Evolutionary conservation across 2,329 filamentous ascomycete species (phyloP), one percentile per base, ranked within the genome.

Genomic region (Aspergillus felis): DNA sequence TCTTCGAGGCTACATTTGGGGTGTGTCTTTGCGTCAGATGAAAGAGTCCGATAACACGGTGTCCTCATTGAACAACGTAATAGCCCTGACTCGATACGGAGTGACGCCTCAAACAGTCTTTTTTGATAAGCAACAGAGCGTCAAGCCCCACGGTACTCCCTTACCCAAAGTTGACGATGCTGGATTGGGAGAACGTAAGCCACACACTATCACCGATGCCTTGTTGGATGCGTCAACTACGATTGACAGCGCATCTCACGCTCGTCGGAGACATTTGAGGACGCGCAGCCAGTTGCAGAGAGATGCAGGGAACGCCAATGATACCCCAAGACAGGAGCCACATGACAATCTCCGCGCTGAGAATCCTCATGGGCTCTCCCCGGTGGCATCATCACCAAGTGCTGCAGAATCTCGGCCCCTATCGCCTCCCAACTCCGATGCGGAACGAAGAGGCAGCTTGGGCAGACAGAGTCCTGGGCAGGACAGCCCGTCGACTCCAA

Each of bases 151-250:
- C 54, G 64, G 61, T 63, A 63, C 58, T 48, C 64, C 70, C 41
- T 32, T 65, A n/a, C 60, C 63, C 38, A 67, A 66, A 52, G 48
- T 59, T 55, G 65, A 68, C 55, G 72, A 57, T 64, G 72, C 54
- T 64, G 68, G 29, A 66, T 71, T 55, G 42, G 60, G 71, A 57
- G 57, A 79, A 70, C 57, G 78, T 75, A 74, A 64, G 9, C 83
- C 85, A 4, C 89, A 91, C 64, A 96, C 92, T 0, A 94, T 97
- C 63, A 86, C 90, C 3, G 93, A 97, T 74, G 94, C 94, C 5
- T 79, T 97, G 17, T 80, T 96, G 29, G 94, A 97, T 73, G 94
- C 94, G 6, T 95, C 92, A 1, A 92, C 91, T 77, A 92, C 89
- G 0, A 91, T 94, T 61, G 89, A 93, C 67, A 87, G 89, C 62